Evolutionary conservation across 371 early-diverging fungal species (phyloP).

Genomic region (Cladochytrium tenue): DNA sequence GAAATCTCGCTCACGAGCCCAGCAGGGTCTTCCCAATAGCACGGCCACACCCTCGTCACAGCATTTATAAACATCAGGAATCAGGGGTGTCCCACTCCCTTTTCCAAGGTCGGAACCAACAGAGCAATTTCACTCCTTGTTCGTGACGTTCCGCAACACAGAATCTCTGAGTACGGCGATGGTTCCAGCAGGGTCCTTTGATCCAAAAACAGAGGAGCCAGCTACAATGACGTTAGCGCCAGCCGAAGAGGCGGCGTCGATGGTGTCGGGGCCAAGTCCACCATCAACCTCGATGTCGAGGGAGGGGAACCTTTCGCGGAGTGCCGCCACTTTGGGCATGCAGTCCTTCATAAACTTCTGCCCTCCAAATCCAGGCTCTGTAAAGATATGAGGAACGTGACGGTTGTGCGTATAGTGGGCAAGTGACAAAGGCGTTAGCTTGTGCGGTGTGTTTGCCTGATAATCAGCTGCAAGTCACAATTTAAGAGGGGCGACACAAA

Average conservation of each 20-base stretch:
- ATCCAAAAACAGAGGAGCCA: constrained; percentile 93
- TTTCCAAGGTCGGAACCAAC: too few relatives aligned
- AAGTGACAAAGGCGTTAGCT: not conserved
- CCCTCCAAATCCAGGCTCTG: constrained; percentile 96
- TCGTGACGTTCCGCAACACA: constrained; percentile 10
- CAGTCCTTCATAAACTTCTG: constrained; percentile 88
- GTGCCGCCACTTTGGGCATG: constrained; percentile 77
- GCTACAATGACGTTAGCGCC: constrained; percentile 99
- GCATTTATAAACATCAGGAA: too few relatives aligned
- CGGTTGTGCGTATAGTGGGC: too few relatives aligned
- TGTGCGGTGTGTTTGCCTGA: too few relatives aligned
- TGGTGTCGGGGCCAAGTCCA: constrained; percentile 85
- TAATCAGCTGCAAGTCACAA: not conserved
- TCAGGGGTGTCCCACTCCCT: too few relatives aligned
- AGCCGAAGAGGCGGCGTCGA: constrained; percentile 82
- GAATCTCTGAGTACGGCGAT: constrained; percentile 49
- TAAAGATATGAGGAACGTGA: too few relatives aligned
- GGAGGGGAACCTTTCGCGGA: constrained; percentile 80
- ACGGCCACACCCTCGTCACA: too few relatives aligned
- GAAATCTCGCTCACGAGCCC: too few relatives aligned
- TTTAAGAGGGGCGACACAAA: constrained; percentile 21
- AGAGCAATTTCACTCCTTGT: not conserved
- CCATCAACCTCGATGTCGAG: constrained; percentile 98
- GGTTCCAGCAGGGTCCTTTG: constrained; percentile 70
- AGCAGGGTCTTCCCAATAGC: too few relatives aligned